Percentiles rank a stretch among this genome's conserved stretches.
Evolutionary conservation across 163 green algal genomes (phyloP).

Genomic region (Scenedesmus sp.): DNA sequence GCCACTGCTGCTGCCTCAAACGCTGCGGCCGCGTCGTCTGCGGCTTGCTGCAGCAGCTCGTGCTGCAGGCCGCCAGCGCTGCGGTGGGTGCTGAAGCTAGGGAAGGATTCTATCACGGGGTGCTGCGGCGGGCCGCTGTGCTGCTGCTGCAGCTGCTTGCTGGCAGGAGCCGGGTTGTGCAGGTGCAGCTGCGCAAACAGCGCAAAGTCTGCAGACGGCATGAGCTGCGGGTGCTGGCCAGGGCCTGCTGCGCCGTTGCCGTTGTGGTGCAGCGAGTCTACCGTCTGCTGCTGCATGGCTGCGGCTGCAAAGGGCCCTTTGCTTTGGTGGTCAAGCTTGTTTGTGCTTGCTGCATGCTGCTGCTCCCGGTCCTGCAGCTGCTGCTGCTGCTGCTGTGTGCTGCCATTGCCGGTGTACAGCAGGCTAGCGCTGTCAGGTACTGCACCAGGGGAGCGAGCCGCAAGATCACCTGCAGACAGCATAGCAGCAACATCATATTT

Average conservation of each 20-base stretch:
- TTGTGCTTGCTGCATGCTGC: background rate
- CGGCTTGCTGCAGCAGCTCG: background rate
- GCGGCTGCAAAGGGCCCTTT: background rate
- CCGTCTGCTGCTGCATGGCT: background rate
- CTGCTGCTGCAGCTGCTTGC: conserved; percentile 2
- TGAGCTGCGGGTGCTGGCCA: background rate
- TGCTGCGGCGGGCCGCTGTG: background rate
- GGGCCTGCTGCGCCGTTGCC: background rate
- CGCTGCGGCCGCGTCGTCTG: background rate
- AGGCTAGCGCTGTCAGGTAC: background rate
- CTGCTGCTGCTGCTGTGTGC: background rate
- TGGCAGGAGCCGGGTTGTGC: conserved; percentile 15
- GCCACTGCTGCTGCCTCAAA: background rate
- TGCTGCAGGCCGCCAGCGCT: background rate
- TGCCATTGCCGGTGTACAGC: background rate
- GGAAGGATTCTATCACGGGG: conserved; percentile 14
- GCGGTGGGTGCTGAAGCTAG: background rate
- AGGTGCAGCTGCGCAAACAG: conserved; percentile 38
- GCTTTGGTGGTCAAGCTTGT: background rate
- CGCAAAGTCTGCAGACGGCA: conserved; percentile 37
- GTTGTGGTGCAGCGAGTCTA: background rate
- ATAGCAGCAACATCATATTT: background rate
- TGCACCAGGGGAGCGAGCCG: background rate
- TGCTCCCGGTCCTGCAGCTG: background rate
- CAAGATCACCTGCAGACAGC: background rate